Percentiles rank a stretch among this genome's conserved stretches.
Evolutionary conservation across 495 filamentous ascomycete species (phyloP).

Genomic region (Chaetomidium leptoderma): DNA sequence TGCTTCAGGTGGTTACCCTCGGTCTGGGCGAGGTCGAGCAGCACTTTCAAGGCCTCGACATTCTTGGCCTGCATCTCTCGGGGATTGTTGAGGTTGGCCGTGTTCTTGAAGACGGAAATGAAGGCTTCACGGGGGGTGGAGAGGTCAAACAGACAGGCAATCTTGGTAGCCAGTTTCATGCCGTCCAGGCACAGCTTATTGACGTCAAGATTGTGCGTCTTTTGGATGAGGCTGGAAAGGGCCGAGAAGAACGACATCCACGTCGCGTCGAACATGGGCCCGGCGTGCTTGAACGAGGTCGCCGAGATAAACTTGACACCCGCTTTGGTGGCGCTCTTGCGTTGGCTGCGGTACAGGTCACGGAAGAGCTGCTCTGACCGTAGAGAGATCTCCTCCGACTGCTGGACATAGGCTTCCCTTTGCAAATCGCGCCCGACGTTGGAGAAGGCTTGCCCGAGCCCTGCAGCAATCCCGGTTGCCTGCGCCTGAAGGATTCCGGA

Average conservation of each 20-base stretch:
- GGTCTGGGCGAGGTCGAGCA: conserved; percentile 85
- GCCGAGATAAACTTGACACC: conserved; percentile 81
- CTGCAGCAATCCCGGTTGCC: conserved; percentile 68
- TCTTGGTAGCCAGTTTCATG: conserved; percentile 84
- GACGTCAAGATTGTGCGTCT: conserved; percentile 83
- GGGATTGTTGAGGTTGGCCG: conserved; percentile 91
- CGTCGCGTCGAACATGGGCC: conserved; percentile 97
- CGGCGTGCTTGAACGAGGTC: conserved; percentile 87
- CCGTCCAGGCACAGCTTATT: conserved; percentile 92
- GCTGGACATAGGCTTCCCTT: conserved; percentile 86
- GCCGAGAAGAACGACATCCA: conserved; percentile 99
- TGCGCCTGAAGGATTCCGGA: conserved; percentile 57
- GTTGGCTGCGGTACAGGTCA: conserved; percentile 79
- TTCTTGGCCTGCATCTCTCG: conserved; percentile 96
- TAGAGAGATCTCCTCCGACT: conserved; percentile 80
- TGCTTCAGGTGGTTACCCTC: conserved; percentile 84
- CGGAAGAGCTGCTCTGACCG: conserved; percentile 76
- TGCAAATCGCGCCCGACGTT: conserved; percentile 89
- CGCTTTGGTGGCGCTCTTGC: conserved; percentile 65
- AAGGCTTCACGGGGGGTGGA: conserved; percentile 89
- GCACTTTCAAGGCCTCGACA: conserved; percentile 82
- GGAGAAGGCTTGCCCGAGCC: conserved; percentile 83
- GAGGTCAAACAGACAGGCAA: conserved; percentile 89
- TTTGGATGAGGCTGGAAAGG: conserved; percentile 84
- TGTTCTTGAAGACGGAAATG: conserved; percentile 86